Percentiles rank a stretch among this genome's conserved stretches.
Evolutionary conservation across 371 early-diverging fungal species (phyloP).

Genomic region (Mucor velutinosus): DNA sequence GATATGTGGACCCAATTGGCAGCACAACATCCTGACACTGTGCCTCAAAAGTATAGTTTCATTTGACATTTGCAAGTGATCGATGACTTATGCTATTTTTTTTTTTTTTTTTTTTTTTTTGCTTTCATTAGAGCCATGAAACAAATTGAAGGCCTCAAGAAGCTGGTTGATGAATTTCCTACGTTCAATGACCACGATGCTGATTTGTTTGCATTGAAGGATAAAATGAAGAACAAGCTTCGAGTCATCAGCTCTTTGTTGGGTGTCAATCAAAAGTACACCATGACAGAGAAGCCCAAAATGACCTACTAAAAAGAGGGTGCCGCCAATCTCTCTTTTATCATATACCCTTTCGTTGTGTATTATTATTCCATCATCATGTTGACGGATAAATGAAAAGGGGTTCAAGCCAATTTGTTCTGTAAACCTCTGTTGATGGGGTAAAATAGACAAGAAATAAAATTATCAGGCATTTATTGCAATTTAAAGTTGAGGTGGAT

Average conservation of each 20-base stretch:
- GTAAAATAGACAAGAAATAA: neutral
- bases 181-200: conserved; percentile 57
- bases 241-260: conserved; percentile 59
- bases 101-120: too few species aligned
- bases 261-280: conserved; percentile 50
- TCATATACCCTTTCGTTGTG: conserved; percentile 7
- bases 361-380: conserved; percentile 9
- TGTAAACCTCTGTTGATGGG: conserved; percentile 12
- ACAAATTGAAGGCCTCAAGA: conserved; percentile 52
- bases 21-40: conserved; percentile 36
- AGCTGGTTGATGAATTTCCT: conserved; percentile 56
- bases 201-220: conserved; percentile 57
- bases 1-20: conserved; percentile 60
- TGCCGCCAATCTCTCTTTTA: neutral
- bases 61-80: neutral
- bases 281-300: conserved; percentile 25
- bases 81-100: neutral
- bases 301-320: conserved; percentile 33
- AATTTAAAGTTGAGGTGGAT: conserved; percentile 33
- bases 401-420: neutral
- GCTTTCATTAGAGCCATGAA: conserved; percentile 41
- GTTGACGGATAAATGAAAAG: neutral
- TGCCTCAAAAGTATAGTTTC: conserved; percentile 45
- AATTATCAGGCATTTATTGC: conserved; percentile 1
- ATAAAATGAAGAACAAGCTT: conserved; percentile 66